Base-by-base conservation (phyloP, 1,284 basidiomycete genomes). In the Pseudozyma flocculosa region DNA sequence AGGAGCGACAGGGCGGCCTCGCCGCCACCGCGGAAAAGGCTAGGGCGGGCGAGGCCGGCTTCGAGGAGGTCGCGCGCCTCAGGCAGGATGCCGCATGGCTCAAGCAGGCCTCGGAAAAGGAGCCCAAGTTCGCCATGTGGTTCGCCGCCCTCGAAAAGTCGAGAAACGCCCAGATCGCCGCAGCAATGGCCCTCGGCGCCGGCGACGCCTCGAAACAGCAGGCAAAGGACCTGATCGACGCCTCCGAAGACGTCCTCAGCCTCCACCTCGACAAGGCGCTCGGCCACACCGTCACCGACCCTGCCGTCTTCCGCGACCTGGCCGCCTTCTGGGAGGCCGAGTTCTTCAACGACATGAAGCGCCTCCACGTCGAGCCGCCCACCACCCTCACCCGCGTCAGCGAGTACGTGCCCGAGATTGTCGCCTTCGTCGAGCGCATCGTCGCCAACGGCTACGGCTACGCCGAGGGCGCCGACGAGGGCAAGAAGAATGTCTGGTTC, bases 361-460 rank as follows among this genome's bases (percentile, higher is more conserved):
- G 87, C 15, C 83, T 99, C 24, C 85, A 85, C 59, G 89, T 98
- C 45, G 86, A 88, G 53, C 85, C 87, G 30, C 93, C 95, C 17
- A 91, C 93, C 77, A 91, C 86, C 1, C 81, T 97, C 50, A 98
- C 95, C 3, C 87, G 95, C 37, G 95, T 98, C 15, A 94, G 92
- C 17, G 95, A 98, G 79, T 99, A 92, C 79, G 88, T 99, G 14
- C 90, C 92, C 9, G 93, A 98, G 80, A 92, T 97, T 64, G 89
- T 92, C 47, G 79, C 84, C 1, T 99, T 94, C 76, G 88, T 97
- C 19, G 84, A 93, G 75, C 82, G 84, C 42, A 92, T 98, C 75
- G 82, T 95, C 61, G 80, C 84, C 53, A 93, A 94, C 57, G 94
- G 93, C 0, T 97, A 87, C 73, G 95, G 86, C 4, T 99, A 99